A percentile compares a stretch with the other conserved stretches of the same genome.
Evolutionary conservation across 352 stramenopile genomes (phyloP).

Genomic region (Globisporangium okanoganense): DNA sequence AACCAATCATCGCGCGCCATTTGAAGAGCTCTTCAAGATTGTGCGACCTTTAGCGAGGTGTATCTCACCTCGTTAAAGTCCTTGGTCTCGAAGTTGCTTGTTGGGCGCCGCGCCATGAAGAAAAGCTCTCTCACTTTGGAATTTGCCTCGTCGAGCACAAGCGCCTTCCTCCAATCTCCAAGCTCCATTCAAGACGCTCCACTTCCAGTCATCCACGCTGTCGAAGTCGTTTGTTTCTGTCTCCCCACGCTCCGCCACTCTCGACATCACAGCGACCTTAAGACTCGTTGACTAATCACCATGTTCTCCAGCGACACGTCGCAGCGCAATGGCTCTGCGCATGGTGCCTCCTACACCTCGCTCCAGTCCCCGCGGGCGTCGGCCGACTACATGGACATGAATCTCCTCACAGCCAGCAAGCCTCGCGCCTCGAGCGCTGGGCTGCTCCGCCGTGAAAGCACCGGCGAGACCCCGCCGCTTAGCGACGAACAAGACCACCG

Average conservation of each 20-base stretch:
- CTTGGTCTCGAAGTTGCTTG: background rate
- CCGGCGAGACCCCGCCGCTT: conserved; percentile 15
- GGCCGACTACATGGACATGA: conserved; percentile 17
- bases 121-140: conserved; percentile 9
- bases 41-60: background rate
- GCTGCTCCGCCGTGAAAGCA: conserved; percentile 17
- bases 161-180: background rate
- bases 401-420: background rate
- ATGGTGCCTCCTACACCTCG: background rate
- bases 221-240: background rate
- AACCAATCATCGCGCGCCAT: conserved; percentile 5
- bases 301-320: conserved; percentile 15
- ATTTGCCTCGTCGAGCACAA: conserved; percentile 18
- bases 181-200: conserved; percentile 1
- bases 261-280: background rate
- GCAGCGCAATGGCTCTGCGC: conserved; percentile 8
- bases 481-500: conserved; percentile 32
- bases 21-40: conserved; percentile 10
- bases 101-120: background rate
- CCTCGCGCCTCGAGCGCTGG: conserved; percentile 13
- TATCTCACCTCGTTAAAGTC: background rate
- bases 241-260: background rate
- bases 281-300: background rate
- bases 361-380: conserved; percentile 13
- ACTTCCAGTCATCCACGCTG: conserved; percentile 6